Base-by-base conservation (phyloP, 2,329 filamentous ascomycete genomes). In the Sphaerostilbella broomeana region DNA sequence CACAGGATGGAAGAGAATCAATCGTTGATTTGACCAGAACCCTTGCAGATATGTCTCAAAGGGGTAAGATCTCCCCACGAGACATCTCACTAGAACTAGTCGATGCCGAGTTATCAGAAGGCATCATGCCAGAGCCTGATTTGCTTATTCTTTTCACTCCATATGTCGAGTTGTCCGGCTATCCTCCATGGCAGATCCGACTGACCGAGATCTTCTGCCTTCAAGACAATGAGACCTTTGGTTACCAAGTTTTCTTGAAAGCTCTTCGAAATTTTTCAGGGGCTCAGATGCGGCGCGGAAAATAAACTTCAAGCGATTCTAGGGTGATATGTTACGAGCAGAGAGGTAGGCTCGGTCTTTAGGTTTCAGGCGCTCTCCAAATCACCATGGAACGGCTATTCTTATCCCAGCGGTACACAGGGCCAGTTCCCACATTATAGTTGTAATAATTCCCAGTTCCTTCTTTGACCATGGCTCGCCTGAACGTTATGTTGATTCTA, bases 11-110 rank as follows among this genome's bases (percentile, higher is more conserved):
- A 34, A 79, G 90, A 39, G 87, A 94, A 55, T 95, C 90, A 4
- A 77, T 98, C 47, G 89, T 98, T 27, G 92, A 98, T 61, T 74
- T 98, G 31, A 98, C 92, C 28, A 87, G 89, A 56, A 97, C 94
- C 1, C 72, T 98, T 16, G 79, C 90, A 5, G 86, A 95, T 57
- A 97, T 98, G 92, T 85, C 87, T 6, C 92, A 97, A 61, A 80
- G 82, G 51, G 80, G 80, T 43, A 95, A 95, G 63, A 73, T 98
- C 11, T 77, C 77, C 2, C 75, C 86, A 1, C 71, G 78, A 21
- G 89, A 98, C 57, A 89, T 98, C 55, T 88, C 80, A 41, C 73
- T 75, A 35, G 86, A 95, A 47, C 68, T 98, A 35, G 81, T 98
- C 37, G 88, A 97, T 55, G 84, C 86, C 4, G 92, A 98, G 63